Conservation (phyloP, 805 yeast genomes). For the Tanozyma kutaoensis region DNA sequence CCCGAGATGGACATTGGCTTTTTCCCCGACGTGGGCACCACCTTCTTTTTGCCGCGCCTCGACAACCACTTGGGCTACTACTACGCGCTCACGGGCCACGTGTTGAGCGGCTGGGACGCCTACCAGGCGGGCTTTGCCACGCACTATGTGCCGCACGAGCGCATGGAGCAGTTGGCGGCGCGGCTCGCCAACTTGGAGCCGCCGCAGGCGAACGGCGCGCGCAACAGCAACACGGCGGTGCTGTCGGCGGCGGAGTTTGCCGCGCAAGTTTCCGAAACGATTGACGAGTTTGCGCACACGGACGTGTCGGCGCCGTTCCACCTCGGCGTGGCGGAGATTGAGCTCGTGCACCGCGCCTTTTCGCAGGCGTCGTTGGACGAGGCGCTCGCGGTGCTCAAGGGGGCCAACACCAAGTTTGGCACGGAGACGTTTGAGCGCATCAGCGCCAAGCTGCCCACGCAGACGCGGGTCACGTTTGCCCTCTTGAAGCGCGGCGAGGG, state of each 20-base stretch:
- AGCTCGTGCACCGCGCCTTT: constrained; percentile 60
- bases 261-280: constrained; percentile 51
- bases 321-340: constrained; percentile 40
- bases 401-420: constrained; percentile 58
- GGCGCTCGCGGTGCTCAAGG: constrained; percentile 37
- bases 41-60: constrained; percentile 74
- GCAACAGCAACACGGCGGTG: constrained; percentile 8
- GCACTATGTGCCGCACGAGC: constrained; percentile 66
- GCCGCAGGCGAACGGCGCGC: constrained; percentile 18
- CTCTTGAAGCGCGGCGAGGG: constrained; percentile 48
- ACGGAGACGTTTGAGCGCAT: constrained; percentile 39
- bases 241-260: constrained; percentile 24
- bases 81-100: constrained; percentile 76
- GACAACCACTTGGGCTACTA: constrained; percentile 79
- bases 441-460: constrained; percentile 59
- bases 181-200: constrained; percentile 53
- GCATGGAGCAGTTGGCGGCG: constrained; percentile 45
- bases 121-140: constrained; percentile 79
- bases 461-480: constrained; percentile 60
- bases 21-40: constrained; percentile 91
- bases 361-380: constrained; percentile 37
- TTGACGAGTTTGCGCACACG: constrained; percentile 62
- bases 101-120: constrained; percentile 67
- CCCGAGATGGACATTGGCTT: constrained; percentile 97
- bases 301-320: constrained; percentile 51